Base-by-base conservation (phyloP, 2,329 filamentous ascomycete genomes). In the Mariannaea elegans region DNA sequence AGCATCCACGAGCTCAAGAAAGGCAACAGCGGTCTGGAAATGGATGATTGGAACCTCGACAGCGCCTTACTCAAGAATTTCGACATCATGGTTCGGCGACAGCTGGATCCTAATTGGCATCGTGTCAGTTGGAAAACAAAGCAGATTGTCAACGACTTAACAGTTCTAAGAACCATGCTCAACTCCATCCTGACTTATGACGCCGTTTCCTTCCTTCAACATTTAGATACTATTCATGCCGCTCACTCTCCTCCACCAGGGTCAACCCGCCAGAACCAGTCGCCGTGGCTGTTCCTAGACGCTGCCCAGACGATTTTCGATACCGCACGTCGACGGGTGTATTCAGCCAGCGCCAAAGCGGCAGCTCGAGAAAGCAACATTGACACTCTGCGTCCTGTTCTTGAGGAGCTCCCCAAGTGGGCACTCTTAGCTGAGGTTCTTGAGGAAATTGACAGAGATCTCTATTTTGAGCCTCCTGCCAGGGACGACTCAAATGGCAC, bases 381-480 rank as follows among this genome's bases (percentile, higher is more conserved):
- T 65, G 76, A 93, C 66, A 86, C 89, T 1, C 79, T 97, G 7
- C 83, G 87, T 4, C 92, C 94, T 1, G 90, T 97, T 0, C 83
- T 99, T 2, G 95, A 99, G 76, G 94, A 97, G 73, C 89, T 96
- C 67, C 95, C 95, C 3, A 99, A 99, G 74, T 99, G 95, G 95
- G 83, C 83, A 23, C 81, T 97, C 14, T 81, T 99, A 16, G 90
- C 92, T n/a, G 93, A 97, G 56, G 89, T 97, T 1, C 79, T 99
- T 4, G 90, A 94, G 64, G 95, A 99, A 76, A 97, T 99, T 67
- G 95, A 98, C 71, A 87, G 90, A 52, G 94, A 97, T 71, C 83
- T 93, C 14, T 95, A 96, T 73, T 90, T 96, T 71, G 94, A 96
- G 63, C 90, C 92, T 6, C 80, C 82, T 8, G 78, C 83, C n/a